phyloP scores from a whole-genome alignment of 345 rosid genomes.

The thale cress (Arabidopsis thaliana) region TAIR10.1 NC_003070.9:882001-882500 shows the following conservation, averaged over 20 bases:
- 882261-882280: slow-evolving; percentile 80
- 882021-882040: slow-evolving; percentile 66
- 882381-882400: slow-evolving; percentile 38
- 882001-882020: slow-evolving; percentile 67
- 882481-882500: slow-evolving; percentile 30
- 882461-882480: slow-evolving; percentile 17
- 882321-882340: slow-evolving; percentile 54
- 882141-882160: slow-evolving; percentile 2
- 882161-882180: neutral
- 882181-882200: neutral
- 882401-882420: slow-evolving; percentile 32
- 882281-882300: slow-evolving; percentile 47
- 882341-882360: slow-evolving; percentile 51
- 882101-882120: neutral
- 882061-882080: neutral
- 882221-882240: slow-evolving; percentile 30
- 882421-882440: slow-evolving; percentile 57
- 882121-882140: neutral
- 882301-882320: slow-evolving; percentile 57
- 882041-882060: slow-evolving; percentile 84
- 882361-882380: slow-evolving; percentile 39
- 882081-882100: neutral
- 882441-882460: slow-evolving; percentile 32
- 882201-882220: neutral
- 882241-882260: slow-evolving; percentile 69